These are phyloP conservation scores for Anisodus acutangulus DNA, from an alignment of 257 asterid species.

Conservation along the genomic window DNA sequence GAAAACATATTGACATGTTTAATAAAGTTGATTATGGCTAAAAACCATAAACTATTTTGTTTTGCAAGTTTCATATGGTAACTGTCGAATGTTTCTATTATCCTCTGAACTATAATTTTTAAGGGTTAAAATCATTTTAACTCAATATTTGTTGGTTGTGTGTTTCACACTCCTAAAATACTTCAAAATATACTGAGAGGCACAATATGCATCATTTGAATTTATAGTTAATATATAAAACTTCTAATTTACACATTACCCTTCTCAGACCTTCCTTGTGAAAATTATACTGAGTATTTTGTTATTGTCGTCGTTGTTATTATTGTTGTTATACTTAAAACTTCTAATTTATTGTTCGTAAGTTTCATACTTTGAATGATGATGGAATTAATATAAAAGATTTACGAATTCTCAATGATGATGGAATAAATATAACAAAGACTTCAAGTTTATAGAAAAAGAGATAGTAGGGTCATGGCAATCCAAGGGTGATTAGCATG, in stretches of 20 bases:
- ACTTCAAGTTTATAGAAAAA: neutral
- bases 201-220: neutral
- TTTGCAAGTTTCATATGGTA: neutral
- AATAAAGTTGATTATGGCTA: neutral
- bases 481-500: constrained; percentile 45
- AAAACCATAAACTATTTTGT: neutral
- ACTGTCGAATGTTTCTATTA: neutral
- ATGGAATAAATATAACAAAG: neutral
- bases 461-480: neutral
- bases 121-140: neutral
- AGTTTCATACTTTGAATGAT: neutral
- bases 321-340: neutral
- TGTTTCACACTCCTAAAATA: neutral
- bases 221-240: neutral
- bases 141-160: neutral
- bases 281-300: no score
- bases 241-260: no score
- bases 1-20: neutral
- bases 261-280: no score
- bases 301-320: no score
- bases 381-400: neutral
- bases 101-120: neutral
- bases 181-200: neutral
- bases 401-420: neutral
- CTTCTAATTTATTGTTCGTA: neutral